Conservation (phyloP, 441 rosid species). For the Kokia cookei region DNA sequence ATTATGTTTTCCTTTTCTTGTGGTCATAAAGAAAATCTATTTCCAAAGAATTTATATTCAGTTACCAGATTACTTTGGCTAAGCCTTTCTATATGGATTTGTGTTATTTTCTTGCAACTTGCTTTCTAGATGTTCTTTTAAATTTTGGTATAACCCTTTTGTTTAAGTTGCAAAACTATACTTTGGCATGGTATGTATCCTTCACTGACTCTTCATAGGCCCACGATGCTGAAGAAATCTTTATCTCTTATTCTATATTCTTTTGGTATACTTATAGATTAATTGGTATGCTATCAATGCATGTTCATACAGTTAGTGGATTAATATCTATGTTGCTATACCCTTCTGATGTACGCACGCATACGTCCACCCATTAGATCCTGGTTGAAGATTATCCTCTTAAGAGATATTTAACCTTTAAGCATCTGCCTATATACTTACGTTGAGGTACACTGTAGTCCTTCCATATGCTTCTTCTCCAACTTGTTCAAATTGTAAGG, state of each 20-base stretch:
- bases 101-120: not conserved
- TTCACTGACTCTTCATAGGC: not conserved
- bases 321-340: not conserved
- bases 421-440: not conserved
- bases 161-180: not conserved
- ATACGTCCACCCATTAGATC: not conserved
- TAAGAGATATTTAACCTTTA: not conserved
- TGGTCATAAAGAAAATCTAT: not conserved
- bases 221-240: not conserved
- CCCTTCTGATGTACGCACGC: not conserved
- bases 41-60: not conserved
- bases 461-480: not conserved
- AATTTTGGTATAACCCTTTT: not conserved
- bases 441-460: not conserved
- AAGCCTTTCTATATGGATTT: not conserved
- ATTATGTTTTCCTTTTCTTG: not conserved
- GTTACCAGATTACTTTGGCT: not conserved
- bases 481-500: not conserved
- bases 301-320: not conserved
- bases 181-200: not conserved
- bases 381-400: not conserved
- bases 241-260: not conserved
- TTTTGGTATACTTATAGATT: not conserved
- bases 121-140: not conserved
- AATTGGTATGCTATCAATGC: not conserved